A percentile compares a stretch with the other conserved stretches of the same genome.
These are phyloP conservation scores for Rhodotorula sp. DNA, from an alignment of 1,284 basidiomycete genomes.

Conservation along the genomic window DNA sequence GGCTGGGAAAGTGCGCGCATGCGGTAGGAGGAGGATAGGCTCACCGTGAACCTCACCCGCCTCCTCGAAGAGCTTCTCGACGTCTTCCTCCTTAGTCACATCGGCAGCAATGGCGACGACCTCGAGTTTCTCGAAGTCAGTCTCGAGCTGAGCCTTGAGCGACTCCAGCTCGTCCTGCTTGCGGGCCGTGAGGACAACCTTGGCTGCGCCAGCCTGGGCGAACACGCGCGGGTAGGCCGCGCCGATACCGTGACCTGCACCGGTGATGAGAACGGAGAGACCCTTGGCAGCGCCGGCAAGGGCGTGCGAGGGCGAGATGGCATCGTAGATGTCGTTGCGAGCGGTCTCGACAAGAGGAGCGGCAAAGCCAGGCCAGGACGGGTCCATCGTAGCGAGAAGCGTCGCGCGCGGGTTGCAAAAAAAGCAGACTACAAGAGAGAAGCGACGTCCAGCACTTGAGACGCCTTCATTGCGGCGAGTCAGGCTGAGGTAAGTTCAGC, in stretches of 20 bases:
- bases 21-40: neutral
- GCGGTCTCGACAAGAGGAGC: neutral
- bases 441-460: too few relatives aligned
- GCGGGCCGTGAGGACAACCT: constrained; percentile 14
- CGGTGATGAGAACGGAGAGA: constrained; percentile 19
- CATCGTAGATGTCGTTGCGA: constrained; percentile 15
- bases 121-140: neutral
- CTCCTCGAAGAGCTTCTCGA: constrained; percentile 13
- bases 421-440: too few relatives aligned
- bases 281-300: neutral
- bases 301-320: neutral
- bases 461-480: too few relatives aligned
- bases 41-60: constrained; percentile 18
- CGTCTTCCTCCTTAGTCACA: constrained; percentile 5
- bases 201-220: constrained; percentile 15
- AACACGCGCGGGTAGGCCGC: constrained; percentile 4
- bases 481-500: too few relatives aligned
- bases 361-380: neutral
- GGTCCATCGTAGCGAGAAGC: too few relatives aligned
- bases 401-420: too few relatives aligned
- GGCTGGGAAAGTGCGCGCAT: neutral
- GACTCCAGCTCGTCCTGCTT: constrained; percentile 9
- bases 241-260: constrained; percentile 16
- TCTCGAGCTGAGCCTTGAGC: constrained; percentile 2
- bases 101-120: constrained; percentile 7